Conservation (phyloP, 2,329 filamentous ascomycete species). For the Seiridium cupressi region DNA sequence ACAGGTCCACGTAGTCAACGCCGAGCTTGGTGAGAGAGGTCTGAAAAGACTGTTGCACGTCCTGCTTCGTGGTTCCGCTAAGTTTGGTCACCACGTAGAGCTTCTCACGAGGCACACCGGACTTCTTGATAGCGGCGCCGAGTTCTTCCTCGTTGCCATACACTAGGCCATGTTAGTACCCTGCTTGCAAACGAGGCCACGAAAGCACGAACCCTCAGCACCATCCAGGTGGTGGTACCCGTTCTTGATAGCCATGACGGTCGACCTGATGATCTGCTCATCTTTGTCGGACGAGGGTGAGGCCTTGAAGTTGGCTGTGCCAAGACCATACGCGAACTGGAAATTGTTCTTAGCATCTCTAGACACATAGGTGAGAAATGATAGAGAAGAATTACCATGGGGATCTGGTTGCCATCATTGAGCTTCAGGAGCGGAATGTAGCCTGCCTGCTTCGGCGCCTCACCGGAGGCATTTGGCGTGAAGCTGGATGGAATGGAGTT, state of each 20-base stretch:
- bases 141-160: conserved; percentile 69
- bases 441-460: conserved; percentile 36
- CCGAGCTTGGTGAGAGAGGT: conserved; percentile 63
- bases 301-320: conserved; percentile 64
- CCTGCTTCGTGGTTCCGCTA: conserved; percentile 34
- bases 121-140: conserved; percentile 67
- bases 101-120: conserved; percentile 61
- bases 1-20: conserved; percentile 71
- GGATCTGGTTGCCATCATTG: conserved; percentile 72
- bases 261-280: conserved; percentile 45
- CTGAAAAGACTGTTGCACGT: conserved; percentile 50
- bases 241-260: conserved; percentile 63
- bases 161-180: conserved; percentile 29
- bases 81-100: conserved; percentile 69
- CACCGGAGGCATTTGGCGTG: conserved; percentile 37
- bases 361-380: neutral
- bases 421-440: conserved; percentile 62
- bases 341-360: conserved; percentile 9
- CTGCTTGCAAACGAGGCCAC: neutral
- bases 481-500: conserved; percentile 39
- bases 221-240: conserved; percentile 74
- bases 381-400: conserved; percentile 48
- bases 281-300: conserved; percentile 45
- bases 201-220: conserved; percentile 57
- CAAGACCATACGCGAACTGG: conserved; percentile 71